Evolutionary conservation across 139 green algal genomes (phyloP).

Genomic region (Picochlorum costavermella): DNA sequence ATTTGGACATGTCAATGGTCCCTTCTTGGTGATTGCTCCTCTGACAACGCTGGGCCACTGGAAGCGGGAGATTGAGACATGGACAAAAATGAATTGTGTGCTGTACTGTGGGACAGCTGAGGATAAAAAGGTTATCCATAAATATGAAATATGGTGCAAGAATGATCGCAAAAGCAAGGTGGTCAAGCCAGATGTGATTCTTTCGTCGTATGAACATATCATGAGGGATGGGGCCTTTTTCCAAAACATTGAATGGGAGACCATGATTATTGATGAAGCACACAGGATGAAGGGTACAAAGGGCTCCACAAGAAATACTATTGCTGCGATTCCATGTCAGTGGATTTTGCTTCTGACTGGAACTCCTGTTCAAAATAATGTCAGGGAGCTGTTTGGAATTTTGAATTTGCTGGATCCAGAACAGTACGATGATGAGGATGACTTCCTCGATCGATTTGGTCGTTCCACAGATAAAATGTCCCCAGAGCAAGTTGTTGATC

Average conservation of each 20-base stretch:
- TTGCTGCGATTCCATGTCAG: constrained; percentile 43
- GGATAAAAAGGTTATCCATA: constrained; percentile 60
- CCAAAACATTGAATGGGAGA: constrained; percentile 28
- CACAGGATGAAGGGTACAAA: constrained; percentile 68
- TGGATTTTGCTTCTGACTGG: constrained; percentile 87
- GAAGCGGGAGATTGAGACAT: constrained; percentile 85
- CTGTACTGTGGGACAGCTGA: constrained; percentile 52
- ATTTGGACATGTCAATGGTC: constrained; percentile 38
- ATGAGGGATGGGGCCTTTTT: constrained; percentile 32
- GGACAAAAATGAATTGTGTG: constrained; percentile 80
- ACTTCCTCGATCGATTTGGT: constrained; percentile 55
- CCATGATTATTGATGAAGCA: constrained; percentile 57
- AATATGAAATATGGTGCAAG: constrained; percentile 44
- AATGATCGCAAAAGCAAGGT: neutral
- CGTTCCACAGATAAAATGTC: constrained; percentile 18
- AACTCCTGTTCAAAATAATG: constrained; percentile 94
- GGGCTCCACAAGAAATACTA: constrained; percentile 38
- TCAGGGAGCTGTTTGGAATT: constrained; percentile 74
- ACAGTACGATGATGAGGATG: constrained; percentile 35
- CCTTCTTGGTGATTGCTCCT: constrained; percentile 87
- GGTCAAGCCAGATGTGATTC: constrained; percentile 61
- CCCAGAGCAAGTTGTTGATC: constrained; percentile 52
- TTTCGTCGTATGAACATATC: constrained; percentile 64
- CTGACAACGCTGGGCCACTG: constrained; percentile 90
- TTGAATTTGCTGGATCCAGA: constrained; percentile 69